A percentile compares a stretch with the other conserved stretches of the same genome.
Evolutionary conservation across 805 yeast genomes (phyloP).

Genomic region (Candida wancherniae): DNA sequence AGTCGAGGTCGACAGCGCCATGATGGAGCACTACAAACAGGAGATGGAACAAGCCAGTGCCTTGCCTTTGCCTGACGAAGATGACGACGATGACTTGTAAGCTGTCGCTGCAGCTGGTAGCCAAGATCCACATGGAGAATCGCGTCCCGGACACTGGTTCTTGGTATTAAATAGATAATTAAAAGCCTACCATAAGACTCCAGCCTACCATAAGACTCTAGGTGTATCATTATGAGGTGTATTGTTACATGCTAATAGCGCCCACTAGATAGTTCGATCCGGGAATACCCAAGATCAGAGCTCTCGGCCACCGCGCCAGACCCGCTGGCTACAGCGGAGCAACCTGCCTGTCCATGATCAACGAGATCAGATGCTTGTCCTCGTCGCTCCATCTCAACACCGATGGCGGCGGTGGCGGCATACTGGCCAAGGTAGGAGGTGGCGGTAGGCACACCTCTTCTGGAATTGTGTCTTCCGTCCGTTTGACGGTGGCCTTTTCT

Average conservation of each 20-base stretch:
- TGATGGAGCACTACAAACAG: conserved; percentile 98
- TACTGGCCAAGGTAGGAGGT: conserved; percentile 13
- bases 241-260: no score
- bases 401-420: conserved; percentile 19
- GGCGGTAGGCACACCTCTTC: conserved; percentile 17
- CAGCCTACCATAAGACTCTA: no score
- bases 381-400: conserved; percentile 13
- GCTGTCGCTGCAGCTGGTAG: conserved; percentile 1
- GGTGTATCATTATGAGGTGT: no score
- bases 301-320: no score
- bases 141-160: background rate
- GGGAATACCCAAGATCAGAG: no score
- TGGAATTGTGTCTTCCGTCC: conserved; percentile 7
- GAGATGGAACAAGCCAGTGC: conserved; percentile 99
- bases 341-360: conserved; percentile 12
- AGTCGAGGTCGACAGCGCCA: conserved; percentile 92
- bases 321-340: conserved; percentile 8
- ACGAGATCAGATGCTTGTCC: conserved; percentile 8
- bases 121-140: background rate
- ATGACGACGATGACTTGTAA: conserved; percentile 98
- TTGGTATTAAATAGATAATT: no score
- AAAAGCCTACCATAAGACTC: no score
- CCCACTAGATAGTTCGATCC: no score
- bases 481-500: conserved; percentile 13
- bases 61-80: conserved; percentile 99